A percentile compares a stretch with the other conserved stretches of the same genome.
phyloP scores from a whole-genome alignment of 371 early-diverging fungal species.

The Mortierella sp. region DNA sequence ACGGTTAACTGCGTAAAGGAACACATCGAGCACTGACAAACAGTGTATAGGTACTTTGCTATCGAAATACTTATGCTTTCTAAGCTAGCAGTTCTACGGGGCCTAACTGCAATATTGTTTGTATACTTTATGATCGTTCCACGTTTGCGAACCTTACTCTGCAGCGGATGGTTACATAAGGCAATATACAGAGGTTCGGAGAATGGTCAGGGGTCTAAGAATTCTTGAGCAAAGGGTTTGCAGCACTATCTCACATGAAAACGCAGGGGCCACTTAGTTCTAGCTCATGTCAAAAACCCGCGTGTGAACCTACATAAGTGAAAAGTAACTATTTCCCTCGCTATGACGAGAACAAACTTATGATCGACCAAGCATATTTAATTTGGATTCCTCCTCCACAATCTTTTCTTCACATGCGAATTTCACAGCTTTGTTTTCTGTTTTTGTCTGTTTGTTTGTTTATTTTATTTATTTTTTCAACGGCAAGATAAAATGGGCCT shows the following conservation, averaged over 20 bases:
- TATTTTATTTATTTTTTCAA: background rate
- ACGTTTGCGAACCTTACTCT: slow-evolving; percentile 13
- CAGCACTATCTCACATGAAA: slow-evolving; percentile 36
- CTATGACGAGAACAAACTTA: background rate
- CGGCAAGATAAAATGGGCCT: background rate
- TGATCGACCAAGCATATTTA: background rate
- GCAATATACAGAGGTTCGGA: background rate
- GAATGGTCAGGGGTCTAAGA: background rate
- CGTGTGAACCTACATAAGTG: slow-evolving; percentile 10
- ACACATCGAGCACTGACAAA: background rate
- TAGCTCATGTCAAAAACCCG: background rate
- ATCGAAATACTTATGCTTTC: background rate
- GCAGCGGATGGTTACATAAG: slow-evolving; percentile 21
- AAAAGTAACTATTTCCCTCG: background rate
- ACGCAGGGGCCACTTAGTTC: slow-evolving; percentile 37
- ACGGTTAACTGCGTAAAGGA: background rate
- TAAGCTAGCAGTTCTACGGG: background rate
- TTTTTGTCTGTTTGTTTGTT: too few species aligned
- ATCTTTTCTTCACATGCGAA: slow-evolving; percentile 44
- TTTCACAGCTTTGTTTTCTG: slow-evolving; percentile 41
- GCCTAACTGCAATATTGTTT: background rate
- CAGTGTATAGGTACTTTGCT: background rate
- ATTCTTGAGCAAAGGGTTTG: background rate
- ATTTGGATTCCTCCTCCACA: slow-evolving; percentile 37
- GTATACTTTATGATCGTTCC: slow-evolving; percentile 31